A percentile compares a stretch with the other conserved stretches of the same genome.
phyloP scores from a whole-genome alignment of 2,329 filamentous ascomycete genomes.

The Ophiosphaerella korrae region DNA sequence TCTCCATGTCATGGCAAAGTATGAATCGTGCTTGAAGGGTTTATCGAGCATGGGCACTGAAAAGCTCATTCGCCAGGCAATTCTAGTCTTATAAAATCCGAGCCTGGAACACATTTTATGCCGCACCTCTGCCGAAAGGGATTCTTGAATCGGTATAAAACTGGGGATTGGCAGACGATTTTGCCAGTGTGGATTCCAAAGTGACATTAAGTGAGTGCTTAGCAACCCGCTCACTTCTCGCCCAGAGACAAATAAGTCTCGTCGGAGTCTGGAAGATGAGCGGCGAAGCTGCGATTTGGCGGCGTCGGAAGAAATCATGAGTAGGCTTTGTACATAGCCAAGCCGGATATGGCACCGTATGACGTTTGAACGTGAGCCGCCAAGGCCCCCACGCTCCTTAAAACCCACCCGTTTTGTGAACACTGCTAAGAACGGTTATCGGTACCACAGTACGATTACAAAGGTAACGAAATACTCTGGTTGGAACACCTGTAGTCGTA shows the following conservation, averaged over 20 bases:
- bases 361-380: background rate
- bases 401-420: background rate
- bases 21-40: background rate
- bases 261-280: background rate
- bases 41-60: background rate
- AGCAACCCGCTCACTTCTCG: background rate
- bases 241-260: background rate
- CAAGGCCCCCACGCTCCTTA: background rate
- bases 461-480: too few relatives aligned
- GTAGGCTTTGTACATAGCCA: background rate
- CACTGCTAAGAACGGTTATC: too few relatives aligned
- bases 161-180: background rate
- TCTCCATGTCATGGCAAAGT: background rate
- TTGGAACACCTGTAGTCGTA: too few relatives aligned
- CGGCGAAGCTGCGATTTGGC: background rate
- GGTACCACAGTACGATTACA: too few relatives aligned
- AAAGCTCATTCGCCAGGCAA: background rate
- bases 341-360: conserved; percentile 4
- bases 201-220: background rate
- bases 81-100: background rate
- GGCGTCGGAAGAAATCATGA: background rate
- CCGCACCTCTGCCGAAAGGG: background rate
- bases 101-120: background rate
- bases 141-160: background rate
- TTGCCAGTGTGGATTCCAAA: background rate